Evolutionary conservation across 345 rosid genomes (phyloP).

Genomic region (Citrus australasica): DNA sequence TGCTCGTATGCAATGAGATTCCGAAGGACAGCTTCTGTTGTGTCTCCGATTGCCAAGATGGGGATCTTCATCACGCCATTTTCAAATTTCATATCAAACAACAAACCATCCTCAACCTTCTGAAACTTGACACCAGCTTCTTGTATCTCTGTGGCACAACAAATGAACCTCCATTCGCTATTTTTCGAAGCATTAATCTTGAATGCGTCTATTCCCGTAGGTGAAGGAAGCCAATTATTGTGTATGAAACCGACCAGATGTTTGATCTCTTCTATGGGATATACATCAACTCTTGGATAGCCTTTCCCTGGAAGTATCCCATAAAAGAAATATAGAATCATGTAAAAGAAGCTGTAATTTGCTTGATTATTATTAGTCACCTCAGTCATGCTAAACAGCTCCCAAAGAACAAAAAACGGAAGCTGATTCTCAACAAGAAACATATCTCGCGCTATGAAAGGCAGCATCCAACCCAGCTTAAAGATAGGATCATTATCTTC

Average conservation of each 20-base stretch:
- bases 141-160: slow-evolving; percentile 12
- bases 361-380: neutral
- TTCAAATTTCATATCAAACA: slow-evolving; percentile 7
- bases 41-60: neutral
- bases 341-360: neutral
- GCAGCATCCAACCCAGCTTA: neutral
- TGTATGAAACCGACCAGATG: neutral
- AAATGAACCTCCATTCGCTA: neutral
- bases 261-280: neutral
- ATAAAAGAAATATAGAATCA: neutral
- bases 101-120: neutral
- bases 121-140: slow-evolving; percentile 18
- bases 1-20: slow-evolving; percentile 24
- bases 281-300: neutral
- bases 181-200: neutral
- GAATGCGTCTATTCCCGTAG: neutral
- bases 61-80: slow-evolving; percentile 16
- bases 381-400: slow-evolving; percentile 5
- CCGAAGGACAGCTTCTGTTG: neutral
- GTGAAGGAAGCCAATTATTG: neutral
- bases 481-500: neutral
- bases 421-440: slow-evolving; percentile 12
- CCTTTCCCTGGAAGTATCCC: neutral
- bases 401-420: slow-evolving; percentile 12
- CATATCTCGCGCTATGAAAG: neutral